Conservation (phyloP, 495 filamentous ascomycete species). For the Tuber indicum region DNA sequence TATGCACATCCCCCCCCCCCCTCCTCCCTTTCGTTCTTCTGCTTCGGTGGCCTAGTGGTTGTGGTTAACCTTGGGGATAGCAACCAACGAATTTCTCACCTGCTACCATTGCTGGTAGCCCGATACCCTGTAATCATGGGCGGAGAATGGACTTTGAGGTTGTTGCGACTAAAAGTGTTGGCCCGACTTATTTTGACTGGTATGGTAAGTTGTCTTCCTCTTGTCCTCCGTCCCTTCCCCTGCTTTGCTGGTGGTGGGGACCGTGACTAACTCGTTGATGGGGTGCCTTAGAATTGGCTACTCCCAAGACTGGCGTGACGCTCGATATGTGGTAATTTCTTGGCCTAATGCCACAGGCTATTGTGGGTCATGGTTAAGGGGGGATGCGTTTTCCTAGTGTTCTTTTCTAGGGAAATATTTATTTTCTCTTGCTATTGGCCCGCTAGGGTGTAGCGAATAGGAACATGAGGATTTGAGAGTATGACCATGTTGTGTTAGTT, state of each 20-base stretch:
- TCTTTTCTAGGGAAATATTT: not conserved
- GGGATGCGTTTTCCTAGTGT: not conserved
- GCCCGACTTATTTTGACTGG: conserved; percentile 19
- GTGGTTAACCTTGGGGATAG: conserved; percentile 9
- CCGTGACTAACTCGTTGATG: not conserved
- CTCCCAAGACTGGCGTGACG: conserved; percentile 22
- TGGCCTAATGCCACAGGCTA: not conserved
- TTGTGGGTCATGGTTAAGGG: not conserved
- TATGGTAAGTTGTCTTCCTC: conserved; percentile 18
- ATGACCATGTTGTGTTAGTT: not conserved
- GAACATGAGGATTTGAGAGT: not conserved
- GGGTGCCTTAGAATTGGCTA: conserved; percentile 13
- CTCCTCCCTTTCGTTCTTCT: not conserved
- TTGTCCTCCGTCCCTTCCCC: not conserved
- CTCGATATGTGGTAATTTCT: conserved; percentile 21
- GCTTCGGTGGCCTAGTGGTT: not conserved
- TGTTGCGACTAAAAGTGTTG: conserved; percentile 22
- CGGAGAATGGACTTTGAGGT: conserved; percentile 34
- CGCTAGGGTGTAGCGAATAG: not conserved
- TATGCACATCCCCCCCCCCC: conserved; percentile 4
- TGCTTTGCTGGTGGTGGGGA: not conserved
- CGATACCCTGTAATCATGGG: conserved; percentile 20
- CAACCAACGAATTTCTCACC: conserved; percentile 25
- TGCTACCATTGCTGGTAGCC: conserved; percentile 11
- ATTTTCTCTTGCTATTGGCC: not conserved